Conservation (phyloP, 1,139 yeast genomes). For the Lodderomyces margitis region DNA sequence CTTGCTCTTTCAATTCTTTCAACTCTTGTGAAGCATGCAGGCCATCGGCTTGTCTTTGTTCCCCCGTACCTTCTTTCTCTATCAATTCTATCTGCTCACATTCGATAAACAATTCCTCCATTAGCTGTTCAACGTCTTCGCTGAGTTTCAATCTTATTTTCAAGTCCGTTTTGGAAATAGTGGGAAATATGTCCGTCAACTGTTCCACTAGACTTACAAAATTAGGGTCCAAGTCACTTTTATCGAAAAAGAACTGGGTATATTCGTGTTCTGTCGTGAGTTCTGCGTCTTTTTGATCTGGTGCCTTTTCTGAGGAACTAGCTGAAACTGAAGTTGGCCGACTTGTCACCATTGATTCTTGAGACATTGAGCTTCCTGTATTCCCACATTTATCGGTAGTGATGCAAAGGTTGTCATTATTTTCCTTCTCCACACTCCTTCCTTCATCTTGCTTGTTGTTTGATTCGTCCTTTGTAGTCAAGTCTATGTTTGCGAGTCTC, state of each 20-base stretch:
- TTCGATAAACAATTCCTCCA: conserved; percentile 22
- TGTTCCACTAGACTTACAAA: conserved; percentile 20
- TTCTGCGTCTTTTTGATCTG: neutral
- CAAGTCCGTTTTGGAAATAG: conserved; percentile 25
- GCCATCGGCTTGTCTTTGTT: neutral
- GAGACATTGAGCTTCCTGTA: neutral
- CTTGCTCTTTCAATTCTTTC: neutral
- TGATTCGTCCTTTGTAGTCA: neutral
- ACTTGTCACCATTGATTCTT: neutral
- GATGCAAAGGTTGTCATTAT: neutral
- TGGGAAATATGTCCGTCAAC: conserved; percentile 30
- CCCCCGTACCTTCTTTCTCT: neutral
- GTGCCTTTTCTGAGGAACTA: neutral
- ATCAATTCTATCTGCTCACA: conserved; percentile 15
- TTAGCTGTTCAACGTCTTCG: conserved; percentile 20
- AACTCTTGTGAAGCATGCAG: neutral
- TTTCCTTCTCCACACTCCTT: neutral
- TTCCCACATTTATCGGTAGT: neutral
- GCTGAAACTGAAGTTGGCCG: neutral
- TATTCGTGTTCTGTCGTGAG: conserved; percentile 1
- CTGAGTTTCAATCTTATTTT: conserved; percentile 21
- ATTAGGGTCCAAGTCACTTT: conserved; percentile 13
- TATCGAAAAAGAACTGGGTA: conserved; percentile 8
- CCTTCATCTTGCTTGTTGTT: neutral
- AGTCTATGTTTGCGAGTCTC: neutral